phyloP scores from a whole-genome alignment of 192 early-diverging fungal species.

The Allomyces javanicus region DNA sequence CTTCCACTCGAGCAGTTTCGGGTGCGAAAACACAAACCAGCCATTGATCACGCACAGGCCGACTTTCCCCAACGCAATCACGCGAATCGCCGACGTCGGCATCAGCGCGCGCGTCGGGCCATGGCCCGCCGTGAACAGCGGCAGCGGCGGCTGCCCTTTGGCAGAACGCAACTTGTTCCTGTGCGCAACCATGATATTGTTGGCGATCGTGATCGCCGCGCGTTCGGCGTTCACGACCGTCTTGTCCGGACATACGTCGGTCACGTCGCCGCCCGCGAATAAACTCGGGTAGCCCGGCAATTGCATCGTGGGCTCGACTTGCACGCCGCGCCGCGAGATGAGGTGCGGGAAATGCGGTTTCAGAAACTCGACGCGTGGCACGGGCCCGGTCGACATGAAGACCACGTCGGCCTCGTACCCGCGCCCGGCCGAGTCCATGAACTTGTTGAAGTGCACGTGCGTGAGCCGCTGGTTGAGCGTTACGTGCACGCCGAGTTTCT shows the following conservation, averaged over 20 bases:
- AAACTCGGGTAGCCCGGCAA: neutral
- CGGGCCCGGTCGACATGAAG: neutral
- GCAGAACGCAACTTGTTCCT: neutral
- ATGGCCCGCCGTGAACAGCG: too few relatives aligned
- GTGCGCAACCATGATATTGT: neutral
- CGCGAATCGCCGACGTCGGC: too few relatives aligned
- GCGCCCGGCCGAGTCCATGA: neutral
- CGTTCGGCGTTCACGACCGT: neutral
- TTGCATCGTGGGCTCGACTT: neutral
- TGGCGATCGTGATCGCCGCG: neutral
- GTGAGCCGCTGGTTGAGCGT: neutral
- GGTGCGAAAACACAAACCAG: too few relatives aligned
- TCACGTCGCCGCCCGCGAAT: neutral
- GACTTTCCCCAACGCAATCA: too few relatives aligned
- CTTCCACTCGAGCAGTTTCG: too few relatives aligned
- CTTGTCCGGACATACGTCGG: neutral
- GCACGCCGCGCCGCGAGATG: neutral
- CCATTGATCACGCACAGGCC: too few relatives aligned
- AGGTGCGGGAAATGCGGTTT: too few relatives aligned
- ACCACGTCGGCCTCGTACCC: neutral
- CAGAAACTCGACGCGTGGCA: neutral
- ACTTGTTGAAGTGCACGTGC: neutral
- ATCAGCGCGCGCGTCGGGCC: too few relatives aligned
- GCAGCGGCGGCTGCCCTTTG: too few relatives aligned
- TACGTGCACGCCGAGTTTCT: neutral